Base-by-base conservation (phyloP, 2,329 filamentous ascomycete genomes). In the Venturia carpophila region DNA sequence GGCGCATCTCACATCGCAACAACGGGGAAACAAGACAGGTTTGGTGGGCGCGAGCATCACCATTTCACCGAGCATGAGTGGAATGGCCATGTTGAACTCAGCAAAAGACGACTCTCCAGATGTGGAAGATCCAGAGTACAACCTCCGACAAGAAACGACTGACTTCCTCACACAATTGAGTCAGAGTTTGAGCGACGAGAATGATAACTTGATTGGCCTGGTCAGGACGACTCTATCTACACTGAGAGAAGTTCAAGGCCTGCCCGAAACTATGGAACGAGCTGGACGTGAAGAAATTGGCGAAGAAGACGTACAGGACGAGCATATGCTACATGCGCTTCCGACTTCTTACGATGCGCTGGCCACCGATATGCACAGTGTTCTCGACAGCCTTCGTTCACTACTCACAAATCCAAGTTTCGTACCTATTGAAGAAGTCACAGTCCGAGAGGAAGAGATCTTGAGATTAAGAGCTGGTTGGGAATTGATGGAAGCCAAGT, bases 331-430 rank as follows among this genome's bases (percentile, higher is more conserved):
- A 66, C 74, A 80, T 60, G 76, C 79, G 3, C 75, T 82, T 27
- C 82, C 84, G n/a, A 80, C 81, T 1, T 83, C 83, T 19, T 86
- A 91, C 70, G 89, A 92, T 56, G 83, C 80, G 6, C 76, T 97
- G 67, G 85, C 88, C 0, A 73, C 78, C 10, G 89, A 95, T 68
- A 85, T 97, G 77, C 87, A 92, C 64, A 80, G 80, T 7, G 87
- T 96, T 11, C 81, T 97, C 67, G 86, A 89, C 42, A 91, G 96
- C 72, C 83, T 99, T 68, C 85, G 89, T 69, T 88, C 84, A 2
- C 84, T 99, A 45, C 81, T 99, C 56, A 97, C 92, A 10, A 97
- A 97, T 72, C 94, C 94, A 1, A 96, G 92, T 2, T 99, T 97
- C 74, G 94, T 97, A 17, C 90, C 93, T 0, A 85, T 97, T 27